Evolutionary conservation across 352 stramenopile genomes (phyloP), one percentile per base, ranked within the genome.

Genomic region (Thraustotheca clavata): DNA sequence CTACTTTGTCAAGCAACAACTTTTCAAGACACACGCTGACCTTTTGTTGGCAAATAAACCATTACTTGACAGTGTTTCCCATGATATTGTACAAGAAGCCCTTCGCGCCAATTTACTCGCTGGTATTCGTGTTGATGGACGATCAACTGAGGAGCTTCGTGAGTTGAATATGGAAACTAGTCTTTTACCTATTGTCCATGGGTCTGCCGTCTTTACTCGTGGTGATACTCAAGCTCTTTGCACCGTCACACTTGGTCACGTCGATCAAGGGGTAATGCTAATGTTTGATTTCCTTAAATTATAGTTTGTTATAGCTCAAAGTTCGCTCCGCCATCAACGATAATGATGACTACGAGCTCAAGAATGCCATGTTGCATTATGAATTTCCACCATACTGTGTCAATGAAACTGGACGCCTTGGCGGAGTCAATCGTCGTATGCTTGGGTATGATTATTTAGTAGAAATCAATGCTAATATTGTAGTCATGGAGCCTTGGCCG

Each of bases 351-450:
- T 65, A 73, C 49, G 60, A 71, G 29, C 52, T 86, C 35, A 90
- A 93, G 66, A 76, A 91, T 60, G 82, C 83, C 57, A 99, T 99
- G 75, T 78, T 99, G 62, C 96, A 99, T 75, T 99, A 99, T 68
- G 91, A 99, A 67, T 99, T 99, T 75, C 96, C 96, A 11, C 90
- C 95, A 0, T 99, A 97, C 76, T 97, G 86, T 67, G 95, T 99
- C 14, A 98, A 98, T 43, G 94, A 98, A 60, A 96, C 91, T 18
- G 96, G 96, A 27, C 76, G 87, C 40, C 71, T 95, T 20, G 77
- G 77, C 36, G 88, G 87, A 31, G 72, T 79, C 2, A 96, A 96
- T 67, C 79, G 89, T 61, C 82, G 96, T 69, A 98, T 98, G 90
- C 81, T 99, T 49, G 97, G 85, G 57, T 65, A 65, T 22, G 57